A percentile compares a stretch with the other conserved stretches of the same genome.
These are phyloP conservation scores for Meira nashicola DNA, from an alignment of 1,284 basidiomycete genomes.

Conservation along the genomic window DNA sequence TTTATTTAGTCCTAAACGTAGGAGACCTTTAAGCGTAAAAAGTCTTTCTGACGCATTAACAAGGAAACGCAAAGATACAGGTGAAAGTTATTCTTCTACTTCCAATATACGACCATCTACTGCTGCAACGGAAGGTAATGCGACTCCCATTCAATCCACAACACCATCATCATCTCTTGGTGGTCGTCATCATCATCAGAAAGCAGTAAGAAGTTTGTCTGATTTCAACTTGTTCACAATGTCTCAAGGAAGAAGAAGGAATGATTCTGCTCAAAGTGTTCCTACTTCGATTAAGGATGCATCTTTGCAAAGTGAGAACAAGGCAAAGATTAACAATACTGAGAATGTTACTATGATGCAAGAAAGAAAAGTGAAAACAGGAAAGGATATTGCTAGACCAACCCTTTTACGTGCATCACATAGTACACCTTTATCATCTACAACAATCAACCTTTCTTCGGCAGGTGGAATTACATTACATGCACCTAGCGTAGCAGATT, in stretches of 20 bases:
- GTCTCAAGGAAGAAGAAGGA: no score
- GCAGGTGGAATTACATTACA: slow-evolving; percentile 8
- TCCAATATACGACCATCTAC: background rate
- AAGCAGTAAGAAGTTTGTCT: no score
- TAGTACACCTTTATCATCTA: slow-evolving; percentile 3
- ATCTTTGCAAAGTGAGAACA: background rate
- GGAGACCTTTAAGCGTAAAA: background rate
- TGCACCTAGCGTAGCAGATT: background rate
- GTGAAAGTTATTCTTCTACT: no score
- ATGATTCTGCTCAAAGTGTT: no score
- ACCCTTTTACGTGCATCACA: slow-evolving; percentile 7
- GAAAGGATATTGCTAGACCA: background rate
- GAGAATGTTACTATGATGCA: background rate
- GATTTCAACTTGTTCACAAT: no score
- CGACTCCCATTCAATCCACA: background rate
- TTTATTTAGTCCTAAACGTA: background rate
- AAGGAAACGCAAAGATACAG: background rate
- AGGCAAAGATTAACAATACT: background rate
- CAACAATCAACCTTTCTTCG: slow-evolving; percentile 3
- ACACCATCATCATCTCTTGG: background rate
- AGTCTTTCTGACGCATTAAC: slow-evolving; percentile 6
- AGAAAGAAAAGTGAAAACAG: background rate
- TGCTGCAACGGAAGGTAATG: background rate
- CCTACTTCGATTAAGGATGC: background rate
- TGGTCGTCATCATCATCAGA: background rate